A percentile compares a stretch with the other conserved stretches of the same genome.
phyloP scores from a whole-genome alignment of 2,329 filamentous ascomycete species.

The Fusarium citri region DNA sequence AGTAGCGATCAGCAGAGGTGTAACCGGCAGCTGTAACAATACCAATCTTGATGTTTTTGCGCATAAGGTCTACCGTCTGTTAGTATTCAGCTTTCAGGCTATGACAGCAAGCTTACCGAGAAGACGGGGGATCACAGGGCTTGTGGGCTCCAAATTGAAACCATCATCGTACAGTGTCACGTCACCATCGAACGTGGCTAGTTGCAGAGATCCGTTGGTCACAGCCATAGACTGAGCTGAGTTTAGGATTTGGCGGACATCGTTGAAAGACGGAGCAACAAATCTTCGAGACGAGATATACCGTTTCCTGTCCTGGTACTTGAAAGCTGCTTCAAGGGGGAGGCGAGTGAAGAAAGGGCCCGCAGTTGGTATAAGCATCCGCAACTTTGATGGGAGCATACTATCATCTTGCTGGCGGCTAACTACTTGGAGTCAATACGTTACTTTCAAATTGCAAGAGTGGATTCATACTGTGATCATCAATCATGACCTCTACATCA shows the following conservation, averaged over 20 bases:
- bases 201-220: conserved; percentile 79
- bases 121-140: conserved; percentile 78
- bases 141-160: conserved; percentile 77
- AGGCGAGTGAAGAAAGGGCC: conserved; percentile 95
- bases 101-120: conserved; percentile 54
- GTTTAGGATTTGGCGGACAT: conserved; percentile 91
- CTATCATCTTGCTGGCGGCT: conserved; percentile 74
- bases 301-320: conserved; percentile 85
- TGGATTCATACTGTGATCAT: conserved; percentile 79
- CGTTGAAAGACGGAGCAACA: conserved; percentile 97
- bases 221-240: conserved; percentile 94
- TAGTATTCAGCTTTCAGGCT: neutral
- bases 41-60: conserved; percentile 83
- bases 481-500: conserved; percentile 91
- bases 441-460: neutral
- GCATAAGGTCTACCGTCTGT: conserved; percentile 70
- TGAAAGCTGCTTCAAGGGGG: conserved; percentile 88
- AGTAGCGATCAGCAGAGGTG: conserved; percentile 87
- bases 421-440: conserved; percentile 61
- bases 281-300: conserved; percentile 92
- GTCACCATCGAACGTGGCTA: conserved; percentile 97
- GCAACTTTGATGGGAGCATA: conserved; percentile 85
- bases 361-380: conserved; percentile 88
- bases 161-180: conserved; percentile 96
- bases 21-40: conserved; percentile 98